Percentiles rank a stretch among this genome's conserved stretches.
These are phyloP conservation scores for Sporobolomyces roseus DNA, from an alignment of 768 basidiomycete species.

Conservation along the genomic window DNA sequence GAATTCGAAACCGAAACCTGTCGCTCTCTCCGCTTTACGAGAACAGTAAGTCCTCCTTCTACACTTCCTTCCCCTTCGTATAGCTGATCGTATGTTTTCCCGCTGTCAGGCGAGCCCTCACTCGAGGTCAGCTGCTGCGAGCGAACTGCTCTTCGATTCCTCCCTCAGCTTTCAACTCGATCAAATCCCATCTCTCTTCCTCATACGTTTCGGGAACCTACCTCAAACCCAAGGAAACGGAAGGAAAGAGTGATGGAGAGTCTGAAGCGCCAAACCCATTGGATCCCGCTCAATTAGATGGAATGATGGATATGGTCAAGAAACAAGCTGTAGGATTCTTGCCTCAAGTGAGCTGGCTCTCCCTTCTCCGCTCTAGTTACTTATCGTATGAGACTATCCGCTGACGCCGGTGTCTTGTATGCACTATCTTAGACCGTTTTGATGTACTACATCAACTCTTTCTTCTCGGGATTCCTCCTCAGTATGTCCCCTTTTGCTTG, in stretches of 20 bases:
- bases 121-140: conserved; percentile 39
- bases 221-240: conserved; percentile 75
- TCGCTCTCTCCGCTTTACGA: conserved; percentile 69
- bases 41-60: conserved; percentile 69
- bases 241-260: conserved; percentile 53
- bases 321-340: conserved; percentile 99
- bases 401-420: background rate
- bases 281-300: conserved; percentile 46
- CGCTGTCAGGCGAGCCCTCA: conserved; percentile 30
- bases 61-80: background rate
- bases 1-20: conserved; percentile 76
- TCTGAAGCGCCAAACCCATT: conserved; percentile 50
- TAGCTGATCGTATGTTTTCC: background rate
- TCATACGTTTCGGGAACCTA: conserved; percentile 60
- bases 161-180: conserved; percentile 47
- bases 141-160: conserved; percentile 40
- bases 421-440: conserved; percentile 72
- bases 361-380: too few species aligned
- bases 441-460: conserved; percentile 99
- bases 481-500: conserved; percentile 60
- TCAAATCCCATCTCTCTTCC: conserved; percentile 46
- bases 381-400: background rate
- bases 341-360: conserved; percentile 52
- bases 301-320: conserved; percentile 98
- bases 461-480: conserved; percentile 96